Evolutionary conservation across 306 rosid genomes (phyloP).

Genomic region (Acacia melanoxylon): DNA sequence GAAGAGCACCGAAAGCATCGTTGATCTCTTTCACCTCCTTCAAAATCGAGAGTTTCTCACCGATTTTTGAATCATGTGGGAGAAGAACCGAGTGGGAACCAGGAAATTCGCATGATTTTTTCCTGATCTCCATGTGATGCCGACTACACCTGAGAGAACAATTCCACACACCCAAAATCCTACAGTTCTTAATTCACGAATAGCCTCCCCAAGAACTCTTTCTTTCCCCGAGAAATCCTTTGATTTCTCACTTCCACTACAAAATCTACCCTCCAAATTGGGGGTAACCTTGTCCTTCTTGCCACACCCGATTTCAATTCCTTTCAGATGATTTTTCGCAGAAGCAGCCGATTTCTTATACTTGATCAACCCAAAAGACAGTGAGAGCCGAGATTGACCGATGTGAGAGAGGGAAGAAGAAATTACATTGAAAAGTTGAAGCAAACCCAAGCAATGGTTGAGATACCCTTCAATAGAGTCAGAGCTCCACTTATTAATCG

Average conservation of each 20-base stretch:
- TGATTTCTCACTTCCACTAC: conserved; percentile 22
- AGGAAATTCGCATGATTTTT: conserved; percentile 30
- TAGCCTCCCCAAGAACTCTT: conserved; percentile 40
- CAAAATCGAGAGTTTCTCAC: too few species aligned
- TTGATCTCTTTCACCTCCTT: too few species aligned
- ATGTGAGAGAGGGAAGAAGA: conserved; percentile 53
- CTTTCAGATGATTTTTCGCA: conserved; percentile 38
- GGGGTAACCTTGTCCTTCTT: conserved; percentile 16
- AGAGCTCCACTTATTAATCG: conserved; percentile 56
- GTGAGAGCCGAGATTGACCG: conserved; percentile 39
- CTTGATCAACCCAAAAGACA: conserved; percentile 53
- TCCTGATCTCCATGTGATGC: conserved; percentile 46
- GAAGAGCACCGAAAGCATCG: too few species aligned
- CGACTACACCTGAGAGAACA: conserved; percentile 45
- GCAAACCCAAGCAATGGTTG: conserved; percentile 44
- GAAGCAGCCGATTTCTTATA: conserved; percentile 43
- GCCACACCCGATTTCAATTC: conserved; percentile 36
- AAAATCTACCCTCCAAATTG: conserved; percentile 27
- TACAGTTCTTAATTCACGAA: conserved; percentile 46
- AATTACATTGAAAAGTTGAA: conserved; percentile 60
- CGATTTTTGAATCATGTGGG: too few species aligned
- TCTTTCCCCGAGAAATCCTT: conserved; percentile 39
- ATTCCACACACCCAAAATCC: conserved; percentile 63
- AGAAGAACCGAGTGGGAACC: not conserved
- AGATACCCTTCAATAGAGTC: conserved; percentile 63